Conservation (phyloP, 805 yeast species). For the Wickerhamiella shivajii region DNA sequence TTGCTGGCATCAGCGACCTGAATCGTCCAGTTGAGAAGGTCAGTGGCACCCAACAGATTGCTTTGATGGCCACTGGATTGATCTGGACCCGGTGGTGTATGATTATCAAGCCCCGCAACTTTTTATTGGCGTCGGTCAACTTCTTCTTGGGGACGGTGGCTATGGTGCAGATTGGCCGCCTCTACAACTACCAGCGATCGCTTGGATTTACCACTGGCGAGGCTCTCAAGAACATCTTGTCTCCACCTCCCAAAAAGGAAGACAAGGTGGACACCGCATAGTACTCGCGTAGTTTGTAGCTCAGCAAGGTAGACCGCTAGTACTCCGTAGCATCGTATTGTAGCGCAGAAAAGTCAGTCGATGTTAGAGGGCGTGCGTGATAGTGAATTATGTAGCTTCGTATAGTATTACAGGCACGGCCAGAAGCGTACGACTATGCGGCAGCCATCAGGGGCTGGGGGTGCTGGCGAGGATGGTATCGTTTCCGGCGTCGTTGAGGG, state of each 20-base stretch:
- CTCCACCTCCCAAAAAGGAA: slow-evolving; percentile 8
- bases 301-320: no score
- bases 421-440: neutral
- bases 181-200: slow-evolving; percentile 46
- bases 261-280: no score
- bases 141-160: slow-evolving; percentile 88
- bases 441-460: neutral
- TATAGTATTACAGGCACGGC: neutral
- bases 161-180: slow-evolving; percentile 63
- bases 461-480: slow-evolving; percentile 1
- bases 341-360: no score
- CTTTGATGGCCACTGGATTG: slow-evolving; percentile 78
- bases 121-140: slow-evolving; percentile 79
- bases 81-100: slow-evolving; percentile 99
- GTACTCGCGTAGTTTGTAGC: no score
- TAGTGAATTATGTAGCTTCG: no score
- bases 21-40: slow-evolving; percentile 84
- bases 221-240: slow-evolving; percentile 42
- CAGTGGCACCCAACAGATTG: slow-evolving; percentile 78
- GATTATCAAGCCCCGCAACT: slow-evolving; percentile 79
- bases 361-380: no score
- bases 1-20: slow-evolving; percentile 81
- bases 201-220: slow-evolving; percentile 50
- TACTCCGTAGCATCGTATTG: no score
- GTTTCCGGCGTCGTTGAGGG: neutral